phyloP scores from a whole-genome alignment of 352 stramenopile genomes.

The Globisporangium nunn region DNA sequence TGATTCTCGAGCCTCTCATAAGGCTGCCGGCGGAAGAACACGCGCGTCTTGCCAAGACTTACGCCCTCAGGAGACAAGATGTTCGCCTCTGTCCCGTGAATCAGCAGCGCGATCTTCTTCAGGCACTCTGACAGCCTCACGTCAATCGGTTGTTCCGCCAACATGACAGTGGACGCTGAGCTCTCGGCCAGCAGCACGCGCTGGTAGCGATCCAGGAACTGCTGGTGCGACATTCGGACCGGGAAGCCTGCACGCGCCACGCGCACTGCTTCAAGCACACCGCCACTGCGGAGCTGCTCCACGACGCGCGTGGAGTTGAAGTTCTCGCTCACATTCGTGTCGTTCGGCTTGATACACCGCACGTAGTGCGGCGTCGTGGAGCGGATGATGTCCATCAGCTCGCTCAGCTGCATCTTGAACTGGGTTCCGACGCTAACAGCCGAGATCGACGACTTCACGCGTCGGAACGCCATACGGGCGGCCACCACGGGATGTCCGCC shows the following conservation, averaged over 20 bases:
- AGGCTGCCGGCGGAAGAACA: constrained; percentile 92
- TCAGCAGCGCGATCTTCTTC: constrained; percentile 17
- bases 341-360: constrained; percentile 98
- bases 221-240: constrained; percentile 67
- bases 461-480: constrained; percentile 18
- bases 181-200: constrained; percentile 29
- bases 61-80: constrained; percentile 32
- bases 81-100: constrained; percentile 18
- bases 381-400: constrained; percentile 92
- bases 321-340: constrained; percentile 50
- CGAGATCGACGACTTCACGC: constrained; percentile 52
- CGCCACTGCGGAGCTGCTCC: constrained; percentile 80
- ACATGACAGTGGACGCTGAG: not conserved
- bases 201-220: constrained; percentile 72
- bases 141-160: constrained; percentile 8
- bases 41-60: constrained; percentile 85
- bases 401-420: constrained; percentile 92
- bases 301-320: constrained; percentile 80
- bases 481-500: constrained; percentile 6
- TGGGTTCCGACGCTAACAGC: constrained; percentile 81
- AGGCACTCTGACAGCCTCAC: constrained; percentile 21
- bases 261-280: constrained; percentile 85
- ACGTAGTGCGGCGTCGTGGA: constrained; percentile 96
- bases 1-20: constrained; percentile 90
- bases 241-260: constrained; percentile 80